Evolutionary conservation across 371 early-diverging fungal genomes (phyloP).

Genomic region (Apophysomyces trapeziformis): DNA sequence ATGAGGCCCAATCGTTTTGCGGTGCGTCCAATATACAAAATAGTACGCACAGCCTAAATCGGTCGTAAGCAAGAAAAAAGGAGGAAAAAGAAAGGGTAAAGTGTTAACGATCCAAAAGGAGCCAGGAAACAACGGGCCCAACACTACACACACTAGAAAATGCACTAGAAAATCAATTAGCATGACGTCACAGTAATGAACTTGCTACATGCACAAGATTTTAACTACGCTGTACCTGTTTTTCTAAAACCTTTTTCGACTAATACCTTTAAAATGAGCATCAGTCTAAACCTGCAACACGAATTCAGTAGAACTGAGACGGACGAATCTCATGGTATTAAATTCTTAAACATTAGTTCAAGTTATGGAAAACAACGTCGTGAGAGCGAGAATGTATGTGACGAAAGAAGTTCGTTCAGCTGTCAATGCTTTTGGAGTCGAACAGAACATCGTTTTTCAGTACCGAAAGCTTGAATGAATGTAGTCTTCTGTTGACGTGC

Average conservation of each 20-base stretch:
- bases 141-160: not conserved
- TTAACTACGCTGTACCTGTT: too few species aligned
- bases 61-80: not conserved
- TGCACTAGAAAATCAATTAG: too few species aligned
- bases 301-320: not conserved
- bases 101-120: conserved; percentile 5
- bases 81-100: not conserved
- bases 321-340: not conserved
- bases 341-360: not conserved
- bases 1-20: conserved; percentile 13
- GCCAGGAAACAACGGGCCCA: not conserved
- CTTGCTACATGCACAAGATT: too few species aligned
- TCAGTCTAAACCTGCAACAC: not conserved
- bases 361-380: not conserved
- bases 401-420: not conserved
- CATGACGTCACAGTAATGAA: too few species aligned
- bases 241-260: too few species aligned
- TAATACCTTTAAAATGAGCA: not conserved
- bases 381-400: not conserved
- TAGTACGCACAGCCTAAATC: not conserved
- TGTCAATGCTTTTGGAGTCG: not conserved
- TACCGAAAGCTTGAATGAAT: not conserved
- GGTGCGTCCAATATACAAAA: conserved; percentile 3
- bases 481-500: too few species aligned
- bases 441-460: not conserved